Evolutionary conservation across 1,284 basidiomycete genomes (phyloP), one percentile per base, ranked within the genome.

Genomic region (Ganoderma meredithae): DNA sequence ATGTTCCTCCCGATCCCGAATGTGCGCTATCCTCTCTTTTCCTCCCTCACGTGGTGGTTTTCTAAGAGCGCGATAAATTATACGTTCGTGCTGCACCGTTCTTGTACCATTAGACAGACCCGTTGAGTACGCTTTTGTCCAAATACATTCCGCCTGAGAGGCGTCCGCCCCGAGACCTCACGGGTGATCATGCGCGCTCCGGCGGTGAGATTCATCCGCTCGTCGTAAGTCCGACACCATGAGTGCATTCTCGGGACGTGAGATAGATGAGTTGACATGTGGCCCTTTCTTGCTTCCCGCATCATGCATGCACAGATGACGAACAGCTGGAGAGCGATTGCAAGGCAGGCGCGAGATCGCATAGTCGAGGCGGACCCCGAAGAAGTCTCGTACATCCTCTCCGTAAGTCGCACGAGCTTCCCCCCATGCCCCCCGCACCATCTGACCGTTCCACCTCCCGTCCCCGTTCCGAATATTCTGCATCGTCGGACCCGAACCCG

Each of bases 1-100:
- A 91, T 94, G 88, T 95, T 95, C 77, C 82, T 94, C 59, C 93
- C 93, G 13, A 90, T 94, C 47, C 93, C 93, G 61, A 92, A 93
- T 82, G 93, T 94, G 85, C 85, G 83, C 81, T 78, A 81, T 69
- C 81, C 78, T 19, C 71, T 85, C 76, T 81, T 79, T 41, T 79
- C 71, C 76, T 75, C 77, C 63, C 81, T 91, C 58, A 83, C 84
- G 19, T 90, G 87, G 87, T 90, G 86, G 87, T 79, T 90, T 76
- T 83, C 81, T 71, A 84, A 82, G 77, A 78, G 79, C 70, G 70
- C 63, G 67, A 65, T 76, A 69, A 72, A 65, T 63, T 74, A 74
- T 71, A 66, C 64, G 64, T 44, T 49, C 43, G 22, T 25, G 36
- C 31, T 31, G 36, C 52, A 19, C n/a, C 67, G 44, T 43, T 47